Base-by-base conservation (phyloP, 257 asterid species). In the Petunia axillaris region DNA sequence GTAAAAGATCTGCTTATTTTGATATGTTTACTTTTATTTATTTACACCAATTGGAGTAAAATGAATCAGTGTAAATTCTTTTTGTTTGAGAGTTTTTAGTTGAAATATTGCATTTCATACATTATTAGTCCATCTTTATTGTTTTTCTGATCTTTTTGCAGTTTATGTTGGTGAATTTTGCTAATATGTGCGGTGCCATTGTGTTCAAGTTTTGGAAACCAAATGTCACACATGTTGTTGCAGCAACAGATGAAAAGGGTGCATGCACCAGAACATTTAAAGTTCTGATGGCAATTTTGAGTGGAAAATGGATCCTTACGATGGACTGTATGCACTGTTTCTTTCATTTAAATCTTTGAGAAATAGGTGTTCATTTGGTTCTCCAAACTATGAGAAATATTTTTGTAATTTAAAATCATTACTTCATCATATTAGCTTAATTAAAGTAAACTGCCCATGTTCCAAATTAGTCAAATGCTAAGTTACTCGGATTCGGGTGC, bases 221-320 rank as follows among this genome's bases (percentile, higher is more conserved):
- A 80, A 88, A 83, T 77, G 92, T 92, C 44, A 96, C 97, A 11
- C 99, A 96, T 84, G 95, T 96, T 75, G 88, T 96, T 71, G 94
- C 99, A 38, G 87, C 97, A 75, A 90, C 96, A 11, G 92, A 96
- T 85, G 86, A 88, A 71, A 85, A 86, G 75, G 99, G 97, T 78
- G 95, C 97, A 74, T 92, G 93, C 85, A 89, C 92, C 58, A 88
- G 97, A 87, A 93, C 98, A 68, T 79, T 89, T 41, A 96, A 96
- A 84, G 87, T 96, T 87, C 97, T 96, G 81, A 91, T 96, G 98
- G 98, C 93, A 2, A 91, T 96, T 81, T 84, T 93, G 85, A 84
- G 91, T 58, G 98, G 98, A 75, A 92, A 82, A 85, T 95, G 99
- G 98, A 80, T 93, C 82, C 88, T 95, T 38, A 86, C 93, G 25